A percentile compares a stretch with the other conserved stretches of the same genome.
These are phyloP conservation scores for Ceratocystis alfenasii DNA, from an alignment of 2,329 filamentous ascomycete species.

Conservation along the genomic window DNA sequence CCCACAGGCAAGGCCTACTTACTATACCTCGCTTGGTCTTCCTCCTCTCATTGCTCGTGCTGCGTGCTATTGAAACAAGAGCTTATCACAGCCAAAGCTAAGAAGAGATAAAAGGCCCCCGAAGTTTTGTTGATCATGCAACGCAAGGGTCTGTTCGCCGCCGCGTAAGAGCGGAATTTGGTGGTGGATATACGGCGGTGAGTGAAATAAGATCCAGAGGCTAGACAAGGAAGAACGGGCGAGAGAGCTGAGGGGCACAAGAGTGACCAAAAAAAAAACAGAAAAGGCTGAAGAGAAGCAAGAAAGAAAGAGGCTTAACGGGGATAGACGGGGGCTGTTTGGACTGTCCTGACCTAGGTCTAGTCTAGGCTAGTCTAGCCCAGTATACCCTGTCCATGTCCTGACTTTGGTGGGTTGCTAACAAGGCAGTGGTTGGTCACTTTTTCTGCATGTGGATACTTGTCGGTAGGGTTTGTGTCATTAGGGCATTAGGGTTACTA, in stretches of 20 bases:
- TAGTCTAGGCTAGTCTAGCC: too few species aligned
- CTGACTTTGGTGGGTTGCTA: too few species aligned
- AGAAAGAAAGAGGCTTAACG: neutral
- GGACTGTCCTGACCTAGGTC: too few species aligned
- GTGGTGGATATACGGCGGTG: neutral
- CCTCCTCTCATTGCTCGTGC: neutral
- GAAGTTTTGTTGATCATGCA: constrained; percentile 9
- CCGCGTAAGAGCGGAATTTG: constrained; percentile 7
- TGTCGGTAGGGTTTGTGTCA: too few species aligned
- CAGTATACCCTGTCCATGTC: too few species aligned
- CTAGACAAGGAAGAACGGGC: neutral
- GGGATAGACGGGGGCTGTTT: too few species aligned
- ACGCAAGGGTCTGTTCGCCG: constrained; percentile 10
- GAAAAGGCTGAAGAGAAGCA: neutral
- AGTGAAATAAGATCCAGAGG: neutral
- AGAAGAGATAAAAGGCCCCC: neutral
- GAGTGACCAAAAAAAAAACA: neutral
- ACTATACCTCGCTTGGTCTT: neutral
- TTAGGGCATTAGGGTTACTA: too few species aligned
- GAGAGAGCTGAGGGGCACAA: neutral
- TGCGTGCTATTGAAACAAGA: neutral
- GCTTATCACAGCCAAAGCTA: neutral
- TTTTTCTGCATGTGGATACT: too few species aligned
- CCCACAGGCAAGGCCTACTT: neutral
- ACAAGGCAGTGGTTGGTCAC: too few species aligned